Evolutionary conservation across 192 early-diverging fungal species (phyloP).

Genomic region (Coemansia sp.): DNA sequence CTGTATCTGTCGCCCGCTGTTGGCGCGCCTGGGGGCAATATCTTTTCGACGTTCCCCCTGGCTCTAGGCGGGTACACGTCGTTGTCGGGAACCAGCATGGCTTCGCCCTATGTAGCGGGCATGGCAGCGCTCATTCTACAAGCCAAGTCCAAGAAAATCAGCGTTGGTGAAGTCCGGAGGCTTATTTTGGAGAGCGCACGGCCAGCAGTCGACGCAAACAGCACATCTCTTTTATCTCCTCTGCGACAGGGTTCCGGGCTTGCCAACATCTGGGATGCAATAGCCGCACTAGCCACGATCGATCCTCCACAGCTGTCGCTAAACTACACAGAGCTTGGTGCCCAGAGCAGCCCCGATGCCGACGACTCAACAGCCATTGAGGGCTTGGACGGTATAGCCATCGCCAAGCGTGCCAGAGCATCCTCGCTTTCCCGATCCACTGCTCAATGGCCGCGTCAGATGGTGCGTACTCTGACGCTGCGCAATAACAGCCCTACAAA

Average conservation of each 20-base stretch:
- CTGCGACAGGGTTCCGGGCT: conserved; percentile 50
- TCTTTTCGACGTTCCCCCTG: conserved; percentile 62
- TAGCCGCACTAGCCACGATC: conserved; percentile 28
- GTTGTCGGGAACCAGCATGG: conserved; percentile 68
- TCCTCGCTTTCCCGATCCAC: neutral
- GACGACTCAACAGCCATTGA: neutral
- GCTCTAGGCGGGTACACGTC: conserved; percentile 56
- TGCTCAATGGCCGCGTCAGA: neutral
- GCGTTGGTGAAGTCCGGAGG: conserved; percentile 30
- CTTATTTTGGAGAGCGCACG: conserved; percentile 49
- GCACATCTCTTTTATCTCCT: conserved; percentile 36
- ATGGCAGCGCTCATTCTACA: conserved; percentile 51
- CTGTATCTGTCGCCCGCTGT: conserved; percentile 65
- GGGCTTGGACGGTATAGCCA: conserved; percentile 1
- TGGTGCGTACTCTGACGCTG: conserved; percentile 29
- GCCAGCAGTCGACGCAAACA: conserved; percentile 30
- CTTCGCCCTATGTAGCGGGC: conserved; percentile 59
- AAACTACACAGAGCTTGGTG: conserved; percentile 29
- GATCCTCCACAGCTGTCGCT: conserved; percentile 46
- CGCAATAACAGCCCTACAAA: conserved; percentile 35
- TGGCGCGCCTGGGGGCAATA: conserved; percentile 61
- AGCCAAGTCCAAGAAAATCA: conserved; percentile 23
- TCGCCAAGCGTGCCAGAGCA: neutral
- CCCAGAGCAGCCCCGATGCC: neutral
- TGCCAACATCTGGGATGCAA: conserved; percentile 40